phyloP scores from a whole-genome alignment of 805 yeast species.

The Diddensiella transvaalensis region DNA sequence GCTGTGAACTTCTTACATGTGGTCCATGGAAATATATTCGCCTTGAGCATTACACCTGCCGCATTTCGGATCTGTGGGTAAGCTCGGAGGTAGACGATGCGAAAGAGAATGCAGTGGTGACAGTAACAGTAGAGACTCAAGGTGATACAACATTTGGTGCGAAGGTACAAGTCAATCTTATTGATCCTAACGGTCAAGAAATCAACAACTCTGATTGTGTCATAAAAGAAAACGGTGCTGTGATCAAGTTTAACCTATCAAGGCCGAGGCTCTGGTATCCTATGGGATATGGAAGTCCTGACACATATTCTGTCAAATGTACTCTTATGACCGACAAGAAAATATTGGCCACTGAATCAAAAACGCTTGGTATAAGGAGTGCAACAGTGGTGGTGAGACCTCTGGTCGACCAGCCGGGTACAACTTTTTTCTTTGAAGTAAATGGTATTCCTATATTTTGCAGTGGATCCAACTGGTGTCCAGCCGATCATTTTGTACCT shows the following conservation, averaged over 20 bases:
- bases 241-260: neutral
- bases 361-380: neutral
- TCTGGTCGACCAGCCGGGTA: constrained; percentile 27
- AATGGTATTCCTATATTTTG: constrained; percentile 39
- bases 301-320: neutral
- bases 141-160: neutral
- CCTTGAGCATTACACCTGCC: constrained; percentile 26
- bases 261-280: constrained; percentile 10
- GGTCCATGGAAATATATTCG: constrained; percentile 43
- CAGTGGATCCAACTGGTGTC: constrained; percentile 48
- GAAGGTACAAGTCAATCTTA: neutral
- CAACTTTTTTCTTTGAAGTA: constrained; percentile 40
- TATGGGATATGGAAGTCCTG: constrained; percentile 3
- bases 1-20: constrained; percentile 41
- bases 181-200: too few relatives aligned
- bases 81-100: constrained; percentile 13
- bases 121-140: neutral
- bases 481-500: constrained; percentile 41
- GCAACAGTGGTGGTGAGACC: neutral
- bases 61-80: constrained; percentile 24
- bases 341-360: constrained; percentile 9
- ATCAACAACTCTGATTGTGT: neutral
- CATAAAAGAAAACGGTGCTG: neutral
- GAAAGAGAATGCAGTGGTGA: constrained; percentile 5
- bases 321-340: neutral